Evolutionary conservation across 345 rosid species (phyloP).

Genomic region (Syzygium jambos): DNA sequence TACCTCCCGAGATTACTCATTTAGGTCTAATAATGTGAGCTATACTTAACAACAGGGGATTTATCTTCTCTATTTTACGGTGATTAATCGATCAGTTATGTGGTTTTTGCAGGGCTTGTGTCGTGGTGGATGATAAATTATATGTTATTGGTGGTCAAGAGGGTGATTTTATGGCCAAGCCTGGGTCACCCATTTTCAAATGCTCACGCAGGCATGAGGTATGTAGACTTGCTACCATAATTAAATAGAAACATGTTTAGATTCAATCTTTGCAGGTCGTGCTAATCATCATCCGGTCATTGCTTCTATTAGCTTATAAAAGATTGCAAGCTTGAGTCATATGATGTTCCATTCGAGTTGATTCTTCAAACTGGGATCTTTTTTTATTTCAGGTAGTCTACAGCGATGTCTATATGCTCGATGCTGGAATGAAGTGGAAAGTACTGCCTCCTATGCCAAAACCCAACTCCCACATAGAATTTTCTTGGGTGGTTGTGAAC

Average conservation of each 20-base stretch:
- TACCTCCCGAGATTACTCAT: not conserved
- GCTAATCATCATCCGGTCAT: not conserved
- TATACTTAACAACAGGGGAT: not conserved
- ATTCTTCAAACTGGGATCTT: not conserved
- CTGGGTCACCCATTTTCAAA: constrained; percentile 75
- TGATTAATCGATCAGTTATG: not conserved
- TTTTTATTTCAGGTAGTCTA: constrained; percentile 45
- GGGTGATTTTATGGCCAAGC: constrained; percentile 90
- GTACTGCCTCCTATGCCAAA: constrained; percentile 67
- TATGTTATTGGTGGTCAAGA: constrained; percentile 82
- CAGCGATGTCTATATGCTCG: constrained; percentile 77
- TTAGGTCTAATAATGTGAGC: not conserved
- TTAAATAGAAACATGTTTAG: not conserved
- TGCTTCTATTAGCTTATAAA: not conserved
- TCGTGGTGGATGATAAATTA: constrained; percentile 39
- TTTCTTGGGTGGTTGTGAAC: constrained; percentile 67
- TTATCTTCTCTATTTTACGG: not conserved
- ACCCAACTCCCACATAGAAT: constrained; percentile 77
- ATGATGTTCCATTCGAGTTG: not conserved
- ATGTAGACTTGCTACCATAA: not conserved
- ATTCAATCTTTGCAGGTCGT: not conserved
- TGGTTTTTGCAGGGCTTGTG: constrained; percentile 43
- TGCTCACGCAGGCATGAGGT: constrained; percentile 87
- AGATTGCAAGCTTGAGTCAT: not conserved
- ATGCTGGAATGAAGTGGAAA: constrained; percentile 67